Evolutionary conservation across 2,329 filamentous ascomycete genomes (phyloP).

Genomic region (Plenodomus biglobosus): DNA sequence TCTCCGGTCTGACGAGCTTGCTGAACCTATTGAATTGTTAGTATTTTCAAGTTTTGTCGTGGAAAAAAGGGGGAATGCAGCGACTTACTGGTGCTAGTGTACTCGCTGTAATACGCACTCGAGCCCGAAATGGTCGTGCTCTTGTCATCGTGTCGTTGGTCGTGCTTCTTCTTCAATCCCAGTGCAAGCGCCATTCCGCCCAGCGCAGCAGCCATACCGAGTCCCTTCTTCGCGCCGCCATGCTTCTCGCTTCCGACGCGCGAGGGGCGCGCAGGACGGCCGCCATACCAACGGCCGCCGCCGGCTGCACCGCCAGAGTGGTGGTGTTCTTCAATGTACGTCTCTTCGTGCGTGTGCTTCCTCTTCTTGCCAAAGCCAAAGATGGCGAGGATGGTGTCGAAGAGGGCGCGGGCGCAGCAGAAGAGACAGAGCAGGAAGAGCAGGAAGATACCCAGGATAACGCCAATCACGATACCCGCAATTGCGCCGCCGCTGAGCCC

Average conservation of each 20-base stretch:
- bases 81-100: slow-evolving; percentile 55
- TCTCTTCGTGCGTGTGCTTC: slow-evolving; percentile 56
- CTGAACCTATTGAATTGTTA: no score
- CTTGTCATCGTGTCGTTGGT: slow-evolving; percentile 48
- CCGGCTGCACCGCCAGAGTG: slow-evolving; percentile 60
- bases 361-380: slow-evolving; percentile 60
- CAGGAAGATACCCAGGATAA: slow-evolving; percentile 66
- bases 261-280: slow-evolving; percentile 36
- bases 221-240: slow-evolving; percentile 36
- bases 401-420: slow-evolving; percentile 60
- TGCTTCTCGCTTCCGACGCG: slow-evolving; percentile 40
- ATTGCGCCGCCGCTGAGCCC: slow-evolving; percentile 71
- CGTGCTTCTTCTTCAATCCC: slow-evolving; percentile 49
- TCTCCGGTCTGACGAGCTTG: no score
- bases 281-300: slow-evolving; percentile 55
- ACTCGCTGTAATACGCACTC: slow-evolving; percentile 49
- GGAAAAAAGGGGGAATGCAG: no score
- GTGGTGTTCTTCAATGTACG: slow-evolving; percentile 65
- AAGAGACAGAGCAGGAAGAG: slow-evolving; percentile 73
- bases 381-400: slow-evolving; percentile 60
- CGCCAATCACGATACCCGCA: slow-evolving; percentile 77
- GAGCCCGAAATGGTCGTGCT: slow-evolving; percentile 45
- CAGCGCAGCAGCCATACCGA: slow-evolving; percentile 47
- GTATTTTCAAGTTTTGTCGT: no score
- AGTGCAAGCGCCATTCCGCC: slow-evolving; percentile 49